phyloP scores from a whole-genome alignment of 2,329 filamentous ascomycete genomes.

The Pseudogymnoascus sp. region DNA sequence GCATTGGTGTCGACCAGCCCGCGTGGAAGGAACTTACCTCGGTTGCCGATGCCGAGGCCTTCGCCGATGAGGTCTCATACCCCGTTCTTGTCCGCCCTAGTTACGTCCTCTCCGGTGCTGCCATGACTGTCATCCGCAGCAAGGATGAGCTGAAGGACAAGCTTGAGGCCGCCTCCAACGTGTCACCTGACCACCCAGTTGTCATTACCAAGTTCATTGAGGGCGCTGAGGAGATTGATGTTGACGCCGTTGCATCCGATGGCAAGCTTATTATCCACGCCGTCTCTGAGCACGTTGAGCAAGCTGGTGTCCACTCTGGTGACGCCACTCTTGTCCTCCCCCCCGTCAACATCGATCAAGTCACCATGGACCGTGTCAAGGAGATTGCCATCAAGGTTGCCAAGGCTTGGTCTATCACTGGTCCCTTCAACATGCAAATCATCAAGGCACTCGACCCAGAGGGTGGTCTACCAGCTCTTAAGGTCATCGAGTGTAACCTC shows the following conservation, averaged over 20 bases:
- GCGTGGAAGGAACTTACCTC: conserved; percentile 97
- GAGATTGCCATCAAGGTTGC: conserved; percentile 94
- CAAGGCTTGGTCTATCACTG: conserved; percentile 93
- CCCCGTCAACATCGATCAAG: conserved; percentile 69
- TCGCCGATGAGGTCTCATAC: conserved; percentile 80
- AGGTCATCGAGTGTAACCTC: conserved; percentile 98
- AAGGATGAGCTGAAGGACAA: conserved; percentile 90
- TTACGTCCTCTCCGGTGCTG: conserved; percentile 94
- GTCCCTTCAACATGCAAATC: conserved; percentile 99
- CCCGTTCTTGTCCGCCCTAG: conserved; percentile 90
- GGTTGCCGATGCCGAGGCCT: conserved; percentile 77
- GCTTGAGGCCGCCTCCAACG: conserved; percentile 79
- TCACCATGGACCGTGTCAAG: conserved; percentile 80
- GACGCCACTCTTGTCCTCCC: conserved; percentile 93
- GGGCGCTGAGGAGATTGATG: conserved; percentile 91
- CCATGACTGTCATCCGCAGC: conserved; percentile 94
- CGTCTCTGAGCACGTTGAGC: conserved; percentile 91
- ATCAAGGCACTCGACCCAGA: conserved; percentile 82
- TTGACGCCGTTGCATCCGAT: conserved; percentile 82
- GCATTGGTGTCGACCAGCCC: conserved; percentile 92
- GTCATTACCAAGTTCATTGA: conserved; percentile 99
- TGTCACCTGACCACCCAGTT: conserved; percentile 94
- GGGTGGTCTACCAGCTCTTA: conserved; percentile 69
- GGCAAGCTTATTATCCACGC: conserved; percentile 88
- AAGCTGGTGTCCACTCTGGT: conserved; percentile 95